Base-by-base conservation (phyloP, 495 filamentous ascomycete species). In the Lepraria neglecta region DNA sequence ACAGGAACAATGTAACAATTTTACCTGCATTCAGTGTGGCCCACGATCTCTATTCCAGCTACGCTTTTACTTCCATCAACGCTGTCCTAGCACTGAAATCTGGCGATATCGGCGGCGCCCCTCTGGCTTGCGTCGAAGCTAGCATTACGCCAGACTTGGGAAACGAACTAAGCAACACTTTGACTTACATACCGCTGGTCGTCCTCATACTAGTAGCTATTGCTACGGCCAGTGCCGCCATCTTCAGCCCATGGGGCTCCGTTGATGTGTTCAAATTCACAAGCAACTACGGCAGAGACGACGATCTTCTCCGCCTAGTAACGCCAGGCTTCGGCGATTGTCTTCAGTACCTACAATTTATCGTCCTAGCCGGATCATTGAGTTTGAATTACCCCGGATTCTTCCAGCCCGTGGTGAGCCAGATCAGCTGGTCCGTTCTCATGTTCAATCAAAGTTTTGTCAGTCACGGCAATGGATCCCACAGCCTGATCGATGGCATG, bases 291-390 rank as follows among this genome's bases (percentile, higher is more conserved):
- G 95, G 94, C 33, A 85, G 92, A 66, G 95, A 98, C 65, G 87
- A 89, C 48, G 94, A 98, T 71, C 78, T 97, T 60, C 78, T 98
- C 45, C 87, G 94, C 35, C 76, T 97, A 40, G 91, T 98, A 24
- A 98, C 94, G 9, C 94, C 94, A 15, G 94, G 94, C 0, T 98
- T 98, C 70, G 91, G 90, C 12, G 94, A 98, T 66, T 98, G 94
- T 71, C 82, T 98, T 35, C 92, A 98, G 73, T 98, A 97, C 70
- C 87, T 98, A 35, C 94, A 98, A 69, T 97, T 95, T 64, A 80
- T 92, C 53, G 88, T 92, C 21, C 78, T 98, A 40, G 91, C 92
- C 0, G 95, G 95, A 2, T 84, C 86, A 45, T 74, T 98, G 46
- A 89, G 87, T 27, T 73, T 98, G 65, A 84, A 87, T 60, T 98